These are phyloP conservation scores for Cucumis melo DNA, from an alignment of 306 rosid genomes.

Conservation along the genomic window DNA sequence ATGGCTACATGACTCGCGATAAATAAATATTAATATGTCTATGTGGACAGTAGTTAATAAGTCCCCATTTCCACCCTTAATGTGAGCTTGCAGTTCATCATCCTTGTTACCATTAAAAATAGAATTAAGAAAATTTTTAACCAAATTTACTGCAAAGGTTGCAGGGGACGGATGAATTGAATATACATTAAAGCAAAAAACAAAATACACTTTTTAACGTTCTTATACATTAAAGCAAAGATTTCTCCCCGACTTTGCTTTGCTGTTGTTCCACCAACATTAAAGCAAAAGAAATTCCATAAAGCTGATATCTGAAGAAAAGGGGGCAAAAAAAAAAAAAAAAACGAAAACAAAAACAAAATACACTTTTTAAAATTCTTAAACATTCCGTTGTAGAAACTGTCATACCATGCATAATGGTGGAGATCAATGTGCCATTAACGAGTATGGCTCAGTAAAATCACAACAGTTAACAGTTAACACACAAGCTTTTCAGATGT, in stretches of 20 bases:
- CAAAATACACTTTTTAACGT: too few relatives aligned
- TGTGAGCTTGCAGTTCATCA: constrained; percentile 38
- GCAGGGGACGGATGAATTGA: constrained; percentile 81
- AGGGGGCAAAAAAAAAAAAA: constrained; percentile 2
- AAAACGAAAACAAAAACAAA: too few relatives aligned
- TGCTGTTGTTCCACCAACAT: constrained; percentile 77
- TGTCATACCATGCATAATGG: neutral
- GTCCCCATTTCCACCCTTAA: constrained; percentile 24
- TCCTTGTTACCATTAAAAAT: constrained; percentile 35
- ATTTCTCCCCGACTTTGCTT: constrained; percentile 86
- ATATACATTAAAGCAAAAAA: too few relatives aligned
- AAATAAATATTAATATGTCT: constrained; percentile 56
- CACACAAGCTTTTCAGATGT: neutral
- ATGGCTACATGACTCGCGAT: constrained; percentile 70
- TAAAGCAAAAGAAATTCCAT: constrained; percentile 96
- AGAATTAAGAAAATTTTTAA: constrained; percentile 49
- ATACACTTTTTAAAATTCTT: neutral
- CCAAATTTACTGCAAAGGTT: constrained; percentile 49
- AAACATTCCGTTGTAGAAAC: neutral
- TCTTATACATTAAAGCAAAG: too few relatives aligned
- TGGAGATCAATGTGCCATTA: neutral
- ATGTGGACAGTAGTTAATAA: constrained; percentile 45
- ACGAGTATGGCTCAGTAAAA: neutral
- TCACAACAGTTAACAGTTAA: neutral
- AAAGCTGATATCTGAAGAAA: constrained; percentile 58